These are phyloP conservation scores for Cyclotella atomus DNA, from an alignment of 108 stramenopile species.

Conservation along the genomic window DNA sequence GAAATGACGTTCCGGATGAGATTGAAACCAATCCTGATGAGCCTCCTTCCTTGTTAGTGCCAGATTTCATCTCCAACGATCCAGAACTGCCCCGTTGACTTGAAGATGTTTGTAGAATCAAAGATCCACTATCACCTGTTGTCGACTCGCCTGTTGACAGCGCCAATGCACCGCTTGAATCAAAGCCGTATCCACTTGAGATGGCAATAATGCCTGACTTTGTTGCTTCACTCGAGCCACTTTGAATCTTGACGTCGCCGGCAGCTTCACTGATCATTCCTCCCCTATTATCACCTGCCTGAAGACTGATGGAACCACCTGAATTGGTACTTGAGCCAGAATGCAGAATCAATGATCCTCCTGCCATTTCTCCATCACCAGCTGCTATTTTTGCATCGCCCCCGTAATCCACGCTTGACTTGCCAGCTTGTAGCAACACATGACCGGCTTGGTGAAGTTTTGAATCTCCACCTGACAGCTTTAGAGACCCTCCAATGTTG, in stretches of 20 bases:
- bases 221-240: conserved; percentile 21
- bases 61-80: too few species aligned
- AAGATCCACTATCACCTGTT: too few species aligned
- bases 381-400: conserved; percentile 11
- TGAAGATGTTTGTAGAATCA: too few species aligned
- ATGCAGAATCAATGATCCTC: conserved; percentile 28
- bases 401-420: not conserved
- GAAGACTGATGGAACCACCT: conserved; percentile 20
- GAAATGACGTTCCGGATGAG: too few species aligned
- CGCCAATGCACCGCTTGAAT: not conserved
- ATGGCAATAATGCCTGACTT: conserved; percentile 11
- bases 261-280: not conserved
- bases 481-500: conserved; percentile 3
- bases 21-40: too few species aligned
- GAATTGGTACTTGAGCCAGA: conserved; percentile 23
- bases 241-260: conserved; percentile 17
- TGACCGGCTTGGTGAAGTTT: conserved; percentile 4
- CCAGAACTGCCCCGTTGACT: too few species aligned
- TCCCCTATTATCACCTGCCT: conserved; percentile 10
- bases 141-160: conserved; percentile 8
- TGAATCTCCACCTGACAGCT: conserved; percentile 10
- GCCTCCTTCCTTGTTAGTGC: too few species aligned
- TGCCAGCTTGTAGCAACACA: conserved; percentile 8
- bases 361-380: conserved; percentile 22
- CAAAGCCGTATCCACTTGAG: conserved; percentile 11